A percentile compares a stretch with the other conserved stretches of the same genome.
Conservation (phyloP, 345 rosid genomes). For the Bruguiera sexangula region DNA sequence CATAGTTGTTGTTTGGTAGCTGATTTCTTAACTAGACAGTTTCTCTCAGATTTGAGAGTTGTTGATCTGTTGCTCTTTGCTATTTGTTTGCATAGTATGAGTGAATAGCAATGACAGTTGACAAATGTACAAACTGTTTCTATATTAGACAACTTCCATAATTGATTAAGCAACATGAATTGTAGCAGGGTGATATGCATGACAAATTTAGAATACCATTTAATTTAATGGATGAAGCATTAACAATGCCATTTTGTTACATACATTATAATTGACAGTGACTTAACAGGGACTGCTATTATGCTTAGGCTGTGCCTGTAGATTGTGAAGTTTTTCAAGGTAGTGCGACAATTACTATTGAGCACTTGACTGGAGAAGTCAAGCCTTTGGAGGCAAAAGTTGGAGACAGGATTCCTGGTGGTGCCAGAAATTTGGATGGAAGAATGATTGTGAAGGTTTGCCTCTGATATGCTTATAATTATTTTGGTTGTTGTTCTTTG, state of each 20-base stretch:
- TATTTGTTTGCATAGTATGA: neutral
- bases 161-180: neutral
- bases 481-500: slow-evolving; percentile 2
- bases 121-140: neutral
- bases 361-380: slow-evolving; percentile 95
- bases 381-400: slow-evolving; percentile 83
- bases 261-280: neutral
- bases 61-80: neutral
- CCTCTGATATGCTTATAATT: slow-evolving; percentile 10
- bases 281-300: slow-evolving; percentile 14
- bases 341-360: slow-evolving; percentile 85
- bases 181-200: neutral
- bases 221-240: neutral
- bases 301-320: slow-evolving; percentile 75
- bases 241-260: neutral
- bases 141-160: neutral
- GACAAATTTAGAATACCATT: neutral
- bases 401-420: slow-evolving; percentile 91
- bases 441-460: slow-evolving; percentile 89
- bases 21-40: neutral
- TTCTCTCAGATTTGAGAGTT: neutral
- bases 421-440: slow-evolving; percentile 96
- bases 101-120: slow-evolving; percentile 5
- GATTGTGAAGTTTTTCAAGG: slow-evolving; percentile 93
- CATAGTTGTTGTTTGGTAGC: neutral